These are phyloP conservation scores for Venturia nashicola DNA, from an alignment of 2,329 filamentous ascomycete species.

Conservation along the genomic window DNA sequence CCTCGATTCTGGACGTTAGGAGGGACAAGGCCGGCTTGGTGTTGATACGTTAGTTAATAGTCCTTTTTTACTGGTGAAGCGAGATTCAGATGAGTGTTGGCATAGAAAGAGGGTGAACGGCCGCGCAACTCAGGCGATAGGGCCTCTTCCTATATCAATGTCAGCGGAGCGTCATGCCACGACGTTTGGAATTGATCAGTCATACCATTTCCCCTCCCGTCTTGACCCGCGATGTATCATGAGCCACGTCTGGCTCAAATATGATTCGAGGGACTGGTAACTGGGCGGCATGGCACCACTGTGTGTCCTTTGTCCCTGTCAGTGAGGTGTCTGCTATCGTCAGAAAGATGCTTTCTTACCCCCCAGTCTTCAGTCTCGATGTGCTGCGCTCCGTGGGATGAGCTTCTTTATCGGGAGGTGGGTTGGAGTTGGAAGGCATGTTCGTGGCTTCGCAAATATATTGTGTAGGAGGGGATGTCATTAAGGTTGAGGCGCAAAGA, in stretches of 20 bases:
- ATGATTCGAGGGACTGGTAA: too few relatives aligned
- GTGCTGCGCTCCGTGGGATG: not conserved
- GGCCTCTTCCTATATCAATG: too few relatives aligned
- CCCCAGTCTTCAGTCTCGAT: not conserved
- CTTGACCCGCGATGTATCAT: not conserved
- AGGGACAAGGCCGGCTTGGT: too few relatives aligned
- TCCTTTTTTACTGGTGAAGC: too few relatives aligned
- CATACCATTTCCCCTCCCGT: not conserved
- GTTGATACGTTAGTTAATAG: too few relatives aligned
- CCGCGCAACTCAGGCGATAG: too few relatives aligned
- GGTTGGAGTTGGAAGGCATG: not conserved
- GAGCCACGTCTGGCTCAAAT: not conserved
- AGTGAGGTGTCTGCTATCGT: not conserved
- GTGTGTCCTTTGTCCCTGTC: not conserved
- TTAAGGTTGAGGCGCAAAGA: too few relatives aligned
- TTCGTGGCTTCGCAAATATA: not conserved
- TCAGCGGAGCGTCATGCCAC: too few relatives aligned
- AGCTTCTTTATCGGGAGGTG: not conserved
- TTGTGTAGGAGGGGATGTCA: not conserved
- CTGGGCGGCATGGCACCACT: not conserved
- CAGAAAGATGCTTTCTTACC: not conserved
- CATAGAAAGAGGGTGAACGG: too few relatives aligned
- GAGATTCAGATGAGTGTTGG: too few relatives aligned
- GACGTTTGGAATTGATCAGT: too few relatives aligned
- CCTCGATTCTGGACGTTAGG: too few relatives aligned